Conservation (phyloP, 345 rosid species). For the Cardamine occulta region DNA sequence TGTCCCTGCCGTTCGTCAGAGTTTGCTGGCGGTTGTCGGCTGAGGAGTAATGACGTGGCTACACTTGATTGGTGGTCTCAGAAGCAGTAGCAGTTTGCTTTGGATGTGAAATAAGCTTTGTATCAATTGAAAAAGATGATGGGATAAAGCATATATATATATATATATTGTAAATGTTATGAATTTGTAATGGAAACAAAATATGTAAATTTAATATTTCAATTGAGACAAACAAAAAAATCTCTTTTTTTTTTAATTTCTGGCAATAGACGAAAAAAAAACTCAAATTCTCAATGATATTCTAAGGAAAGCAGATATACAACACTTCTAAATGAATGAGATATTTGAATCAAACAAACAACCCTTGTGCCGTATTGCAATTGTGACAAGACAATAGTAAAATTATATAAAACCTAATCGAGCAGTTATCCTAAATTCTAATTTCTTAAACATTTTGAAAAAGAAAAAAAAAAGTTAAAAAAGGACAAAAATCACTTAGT, state of each 20-base stretch:
- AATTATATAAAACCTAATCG: neutral
- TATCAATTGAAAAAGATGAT: neutral
- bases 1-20: slow-evolving; percentile 80
- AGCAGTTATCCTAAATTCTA: neutral
- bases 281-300: neutral
- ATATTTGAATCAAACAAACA: neutral
- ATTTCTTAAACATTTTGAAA: neutral
- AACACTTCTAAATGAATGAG: neutral
- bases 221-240: neutral
- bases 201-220: neutral
- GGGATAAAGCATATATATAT: neutral
- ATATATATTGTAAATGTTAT: slow-evolving; percentile 38
- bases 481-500: neutral
- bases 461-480: no score
- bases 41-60: slow-evolving; percentile 42
- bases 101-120: slow-evolving; percentile 7
- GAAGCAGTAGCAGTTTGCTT: slow-evolving; percentile 5
- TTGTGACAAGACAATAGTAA: neutral
- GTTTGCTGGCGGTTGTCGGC: slow-evolving; percentile 73
- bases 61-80: slow-evolving; percentile 5
- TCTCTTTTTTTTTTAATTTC: neutral
- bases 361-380: neutral
- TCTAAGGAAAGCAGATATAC: neutral
- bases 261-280: neutral
- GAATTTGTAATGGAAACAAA: slow-evolving; percentile 22